Conservation (phyloP, 495 filamentous ascomycete genomes). For the Amorphotheca resinae region DNA sequence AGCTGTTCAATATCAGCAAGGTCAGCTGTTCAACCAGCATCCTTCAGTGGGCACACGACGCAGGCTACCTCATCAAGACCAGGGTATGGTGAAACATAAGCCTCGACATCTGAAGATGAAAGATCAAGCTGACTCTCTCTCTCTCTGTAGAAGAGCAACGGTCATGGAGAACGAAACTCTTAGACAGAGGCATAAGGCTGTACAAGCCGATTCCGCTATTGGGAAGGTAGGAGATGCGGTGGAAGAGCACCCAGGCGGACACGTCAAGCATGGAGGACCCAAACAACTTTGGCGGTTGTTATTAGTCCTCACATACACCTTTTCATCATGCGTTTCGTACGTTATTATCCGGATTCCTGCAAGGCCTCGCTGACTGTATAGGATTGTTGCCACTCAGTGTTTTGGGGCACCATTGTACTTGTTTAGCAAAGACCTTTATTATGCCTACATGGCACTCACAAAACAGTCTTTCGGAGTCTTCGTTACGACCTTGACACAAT, state of each 20-base stretch:
- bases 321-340: slow-evolving; percentile 23
- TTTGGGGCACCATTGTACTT: slow-evolving; percentile 59
- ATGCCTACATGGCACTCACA: slow-evolving; percentile 65
- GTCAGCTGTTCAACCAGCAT: too few relatives aligned
- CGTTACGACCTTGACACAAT: slow-evolving; percentile 64
- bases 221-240: slow-evolving; percentile 1
- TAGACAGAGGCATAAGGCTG: slow-evolving; percentile 11
- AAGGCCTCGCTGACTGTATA: slow-evolving; percentile 18
- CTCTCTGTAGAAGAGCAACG: not conserved
- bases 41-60: too few relatives aligned
- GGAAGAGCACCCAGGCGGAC: slow-evolving; percentile 43
- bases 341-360: slow-evolving; percentile 5
- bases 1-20: too few relatives aligned
- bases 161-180: slow-evolving; percentile 11
- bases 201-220: not conserved
- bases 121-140: too few relatives aligned
- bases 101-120: too few relatives aligned
- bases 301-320: slow-evolving; percentile 54
- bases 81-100: too few relatives aligned
- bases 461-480: slow-evolving; percentile 66
- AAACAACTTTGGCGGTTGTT: slow-evolving; percentile 54
- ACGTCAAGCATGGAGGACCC: slow-evolving; percentile 53
- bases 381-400: slow-evolving; percentile 52
- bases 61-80: too few relatives aligned
- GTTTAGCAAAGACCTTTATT: slow-evolving; percentile 55